A percentile compares a stretch with the other conserved stretches of the same genome.
Conservation (phyloP, 306 rosid genomes). For the Rosa multiflora region DNA sequence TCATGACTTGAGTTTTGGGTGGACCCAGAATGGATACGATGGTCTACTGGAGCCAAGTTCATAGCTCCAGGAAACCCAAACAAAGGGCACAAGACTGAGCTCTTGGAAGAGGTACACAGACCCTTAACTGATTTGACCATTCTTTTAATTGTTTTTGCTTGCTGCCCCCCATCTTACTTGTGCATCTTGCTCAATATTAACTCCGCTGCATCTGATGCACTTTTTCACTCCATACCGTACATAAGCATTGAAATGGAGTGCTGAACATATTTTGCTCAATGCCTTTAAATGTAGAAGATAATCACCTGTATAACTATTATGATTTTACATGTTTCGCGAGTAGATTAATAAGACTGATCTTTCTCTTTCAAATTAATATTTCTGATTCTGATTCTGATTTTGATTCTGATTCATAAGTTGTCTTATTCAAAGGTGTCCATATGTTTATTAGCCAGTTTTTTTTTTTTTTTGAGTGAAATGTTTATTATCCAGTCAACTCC, state of each 20-base stretch:
- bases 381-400: no score
- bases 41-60: background rate
- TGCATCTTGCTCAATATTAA: background rate
- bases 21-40: background rate
- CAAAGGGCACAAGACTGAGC: slow-evolving; percentile 9
- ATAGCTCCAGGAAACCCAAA: background rate
- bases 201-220: background rate
- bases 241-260: background rate
- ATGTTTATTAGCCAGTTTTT: no score
- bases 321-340: no score
- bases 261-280: background rate
- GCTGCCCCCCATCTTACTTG: slow-evolving; percentile 1
- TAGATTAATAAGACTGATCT: no score
- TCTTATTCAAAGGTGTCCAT: no score
- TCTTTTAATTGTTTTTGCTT: background rate
- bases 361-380: no score
- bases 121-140: slow-evolving; percentile 9
- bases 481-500: no score
- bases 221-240: background rate
- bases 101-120: slow-evolving; percentile 6
- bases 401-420: no score
- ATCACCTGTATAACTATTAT: no score
- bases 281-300: background rate
- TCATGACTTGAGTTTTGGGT: background rate
- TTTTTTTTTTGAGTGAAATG: no score